Base-by-base conservation (phyloP, 225 moss, liverwort and hornwort species). In the Physcomitrellopsis africana region DNA sequence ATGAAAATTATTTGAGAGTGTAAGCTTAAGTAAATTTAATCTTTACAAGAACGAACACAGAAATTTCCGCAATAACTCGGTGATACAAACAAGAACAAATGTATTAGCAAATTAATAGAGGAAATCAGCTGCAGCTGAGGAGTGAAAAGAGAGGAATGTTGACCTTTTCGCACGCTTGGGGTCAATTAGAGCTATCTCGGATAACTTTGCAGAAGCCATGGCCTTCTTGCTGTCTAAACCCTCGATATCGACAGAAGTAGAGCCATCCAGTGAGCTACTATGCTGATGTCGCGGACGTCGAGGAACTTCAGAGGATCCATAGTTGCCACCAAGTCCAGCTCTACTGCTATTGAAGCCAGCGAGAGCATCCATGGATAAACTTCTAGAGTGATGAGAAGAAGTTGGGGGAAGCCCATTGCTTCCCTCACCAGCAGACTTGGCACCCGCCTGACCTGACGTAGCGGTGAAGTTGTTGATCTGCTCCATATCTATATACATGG, bases 401-500 rank as follows among this genome's bases (percentile, higher is more conserved):
- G 84, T 77, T 1, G 83, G 83, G 8, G 89, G 84, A 11, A 46
- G 74, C 16, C 79, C 81, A n/a, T 77, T 82, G 52, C 86, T 83
- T n/a, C 75, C 72, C 22, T 87, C 91, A 62, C 65, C 82, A 24
- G 56, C 73, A 12, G 81, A 72, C 78, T 86, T 86, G 1, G 78
- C 70, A 16, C 83, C 83, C n/a, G 74, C 51, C 32, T 80, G 60
- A 1, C 88, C 75, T 23, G 83, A 86, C n/a, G 91, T 82, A 14
- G 84, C 84, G 64, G 84, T 83, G 37, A 69, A 87, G 19, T 81
- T 84, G 77, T 93, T 90, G 65, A 93, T 90, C 77, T 93, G 88
- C 64, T 93, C 92, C 92, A 93, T 93, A 72, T 93, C 92, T 74
- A 93, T 93, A 73, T 93, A 93, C 92, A 93, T 93, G 45, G 90